Percentiles rank a stretch among this genome's conserved stretches.
Evolutionary conservation across 345 rosid species (phyloP).

Genomic region (Passiflora organensis): DNA sequence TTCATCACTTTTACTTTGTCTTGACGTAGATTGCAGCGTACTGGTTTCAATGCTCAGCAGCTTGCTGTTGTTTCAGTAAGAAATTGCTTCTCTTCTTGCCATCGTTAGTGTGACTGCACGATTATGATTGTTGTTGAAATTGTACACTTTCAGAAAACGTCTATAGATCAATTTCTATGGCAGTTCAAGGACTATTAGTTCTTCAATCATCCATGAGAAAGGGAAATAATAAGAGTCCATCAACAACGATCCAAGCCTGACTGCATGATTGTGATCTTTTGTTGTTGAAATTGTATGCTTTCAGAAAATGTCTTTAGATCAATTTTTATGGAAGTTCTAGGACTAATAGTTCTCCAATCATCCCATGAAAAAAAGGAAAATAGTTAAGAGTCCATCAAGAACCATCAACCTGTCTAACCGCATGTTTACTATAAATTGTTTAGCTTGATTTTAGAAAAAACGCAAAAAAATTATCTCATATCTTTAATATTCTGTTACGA

Average conservation of each 20-base stretch:
- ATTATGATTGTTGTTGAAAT: too few relatives aligned
- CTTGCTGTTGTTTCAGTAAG: constrained; percentile 80
- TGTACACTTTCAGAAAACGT: not conserved
- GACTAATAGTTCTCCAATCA: not conserved
- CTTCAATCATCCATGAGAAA: not conserved
- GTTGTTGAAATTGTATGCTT: not conserved
- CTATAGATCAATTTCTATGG: not conserved
- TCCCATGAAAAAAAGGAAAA: not conserved
- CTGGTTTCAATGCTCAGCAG: constrained; percentile 68
- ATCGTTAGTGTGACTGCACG: not conserved
- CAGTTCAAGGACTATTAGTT: not conserved
- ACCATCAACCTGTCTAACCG: too few relatives aligned
- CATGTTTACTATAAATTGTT: too few relatives aligned
- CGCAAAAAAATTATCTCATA: too few relatives aligned
- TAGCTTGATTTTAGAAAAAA: too few relatives aligned
- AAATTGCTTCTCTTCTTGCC: constrained; percentile 11
- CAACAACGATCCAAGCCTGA: too few relatives aligned
- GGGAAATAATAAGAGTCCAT: too few relatives aligned
- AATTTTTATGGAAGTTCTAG: not conserved
- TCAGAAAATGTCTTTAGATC: not conserved
- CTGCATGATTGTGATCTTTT: too few relatives aligned
- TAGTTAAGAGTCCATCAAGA: too few relatives aligned
- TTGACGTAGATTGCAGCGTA: constrained; percentile 50
- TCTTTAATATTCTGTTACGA: too few relatives aligned
- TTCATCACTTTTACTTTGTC: constrained; percentile 15